phyloP scores from a whole-genome alignment of 306 rosid species.

The Argentina anserina region DNA sequence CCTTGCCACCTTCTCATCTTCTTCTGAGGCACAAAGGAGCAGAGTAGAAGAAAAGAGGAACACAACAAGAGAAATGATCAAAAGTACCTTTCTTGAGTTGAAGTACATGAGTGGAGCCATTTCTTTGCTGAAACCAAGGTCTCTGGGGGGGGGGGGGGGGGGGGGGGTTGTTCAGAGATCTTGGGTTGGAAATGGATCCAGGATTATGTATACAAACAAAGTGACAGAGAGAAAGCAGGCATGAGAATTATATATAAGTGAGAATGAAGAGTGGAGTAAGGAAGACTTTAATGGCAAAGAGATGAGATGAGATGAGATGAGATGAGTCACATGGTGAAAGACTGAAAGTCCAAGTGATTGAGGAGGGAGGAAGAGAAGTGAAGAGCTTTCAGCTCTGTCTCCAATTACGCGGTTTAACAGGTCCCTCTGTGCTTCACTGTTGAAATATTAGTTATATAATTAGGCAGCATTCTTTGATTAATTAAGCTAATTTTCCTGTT shows the following conservation, averaged over 20 bases:
- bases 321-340: conserved; percentile 37
- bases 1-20: not conserved
- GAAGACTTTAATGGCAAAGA: conserved; percentile 30
- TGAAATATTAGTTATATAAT: not conserved
- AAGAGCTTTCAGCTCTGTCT: not conserved
- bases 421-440: not conserved
- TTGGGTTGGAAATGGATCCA: conserved; percentile 21
- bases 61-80: conserved; percentile 28
- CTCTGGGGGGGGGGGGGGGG: not conserved
- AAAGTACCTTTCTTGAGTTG: conserved; percentile 39
- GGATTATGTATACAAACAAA: not conserved
- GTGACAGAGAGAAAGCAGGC: not conserved
- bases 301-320: conserved; percentile 21
- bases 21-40: conserved; percentile 27
- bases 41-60: conserved; percentile 20
- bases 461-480: not conserved
- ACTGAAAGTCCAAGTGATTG: not conserved
- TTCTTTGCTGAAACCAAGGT: conserved; percentile 16
- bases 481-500: not conserved
- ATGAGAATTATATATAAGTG: conserved; percentile 5
- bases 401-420: conserved; percentile 12
- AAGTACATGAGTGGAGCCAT: conserved; percentile 60
- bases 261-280: conserved; percentile 6
- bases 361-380: not conserved
- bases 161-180: conserved; percentile 17